Percentiles rank a stretch among this genome's conserved stretches.
Conservation (phyloP, 1,284 basidiomycete genomes). For the Cutaneotrichosporon cutaneum region DNA sequence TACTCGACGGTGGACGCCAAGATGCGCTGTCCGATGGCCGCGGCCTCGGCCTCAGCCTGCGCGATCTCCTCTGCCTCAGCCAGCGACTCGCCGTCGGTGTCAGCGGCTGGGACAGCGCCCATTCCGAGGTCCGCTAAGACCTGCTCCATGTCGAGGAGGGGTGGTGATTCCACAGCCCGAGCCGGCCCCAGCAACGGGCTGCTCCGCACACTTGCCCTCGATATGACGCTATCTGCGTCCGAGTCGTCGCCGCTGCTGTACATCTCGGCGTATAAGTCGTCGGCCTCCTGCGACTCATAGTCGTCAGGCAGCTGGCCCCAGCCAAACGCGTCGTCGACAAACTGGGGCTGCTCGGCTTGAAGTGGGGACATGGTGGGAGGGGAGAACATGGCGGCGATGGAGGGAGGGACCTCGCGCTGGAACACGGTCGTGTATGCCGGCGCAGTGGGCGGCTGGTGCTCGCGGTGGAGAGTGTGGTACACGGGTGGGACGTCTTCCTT, state of each 20-base stretch:
- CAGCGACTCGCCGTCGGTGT: conserved; percentile 18
- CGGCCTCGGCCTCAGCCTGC: conserved; percentile 15
- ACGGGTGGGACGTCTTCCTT: conserved; percentile 31
- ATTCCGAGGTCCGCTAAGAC: conserved; percentile 17
- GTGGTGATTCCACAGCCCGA: conserved; percentile 8
- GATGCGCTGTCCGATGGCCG: conserved; percentile 23
- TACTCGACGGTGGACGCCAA: conserved; percentile 26
- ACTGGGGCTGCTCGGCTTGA: neutral
- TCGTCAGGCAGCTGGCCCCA: conserved; percentile 40
- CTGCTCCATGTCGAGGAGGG: conserved; percentile 13
- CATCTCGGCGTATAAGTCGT: conserved; percentile 27
- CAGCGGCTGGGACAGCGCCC: neutral
- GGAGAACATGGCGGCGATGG: conserved; percentile 19
- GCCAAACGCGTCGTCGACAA: conserved; percentile 32
- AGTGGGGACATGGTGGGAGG: conserved; percentile 7
- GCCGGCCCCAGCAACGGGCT: neutral
- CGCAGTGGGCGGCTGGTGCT: neutral
- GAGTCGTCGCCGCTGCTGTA: conserved; percentile 2
- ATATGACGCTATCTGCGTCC: neutral
- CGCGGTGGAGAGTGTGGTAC: neutral
- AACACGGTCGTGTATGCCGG: neutral
- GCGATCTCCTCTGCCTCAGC: conserved; percentile 18
- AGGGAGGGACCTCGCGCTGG: conserved; percentile 12
- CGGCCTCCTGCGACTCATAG: conserved; percentile 43
- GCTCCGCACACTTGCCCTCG: conserved; percentile 1